phyloP scores from a whole-genome alignment of 2,329 filamentous ascomycete species.

The Thelonectria discophora region DNA sequence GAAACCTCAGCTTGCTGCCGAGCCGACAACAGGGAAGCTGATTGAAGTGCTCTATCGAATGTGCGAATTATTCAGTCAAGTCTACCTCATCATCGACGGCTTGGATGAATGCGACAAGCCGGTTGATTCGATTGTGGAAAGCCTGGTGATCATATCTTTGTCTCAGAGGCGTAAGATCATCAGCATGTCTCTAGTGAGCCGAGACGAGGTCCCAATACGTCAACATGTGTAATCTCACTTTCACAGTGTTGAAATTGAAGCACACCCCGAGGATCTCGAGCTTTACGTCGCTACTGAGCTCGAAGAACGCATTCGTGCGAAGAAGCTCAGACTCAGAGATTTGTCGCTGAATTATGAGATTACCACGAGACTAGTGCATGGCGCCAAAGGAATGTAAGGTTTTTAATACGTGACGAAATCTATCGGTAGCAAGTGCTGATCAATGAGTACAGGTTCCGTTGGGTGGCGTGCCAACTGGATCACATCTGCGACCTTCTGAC shows the following conservation, averaged over 20 bases:
- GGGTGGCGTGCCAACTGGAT: constrained; percentile 27
- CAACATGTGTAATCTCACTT: background rate
- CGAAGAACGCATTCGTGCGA: background rate
- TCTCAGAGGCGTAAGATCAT: background rate
- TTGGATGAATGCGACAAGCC: constrained; percentile 10
- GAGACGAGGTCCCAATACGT: constrained; percentile 18
- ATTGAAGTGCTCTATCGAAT: background rate
- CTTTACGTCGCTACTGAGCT: constrained; percentile 17
- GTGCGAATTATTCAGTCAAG: background rate
- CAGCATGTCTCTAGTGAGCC: constrained; percentile 14
- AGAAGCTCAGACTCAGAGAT: background rate
- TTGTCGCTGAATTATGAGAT: constrained; percentile 11
- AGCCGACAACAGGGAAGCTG: background rate
- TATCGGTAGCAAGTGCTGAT: background rate
- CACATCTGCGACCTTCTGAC: constrained; percentile 11
- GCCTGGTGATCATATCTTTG: background rate
- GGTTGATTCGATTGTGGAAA: background rate
- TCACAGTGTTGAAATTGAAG: constrained; percentile 15
- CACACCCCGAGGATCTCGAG: constrained; percentile 22
- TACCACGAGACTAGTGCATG: background rate
- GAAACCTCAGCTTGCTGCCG: background rate
- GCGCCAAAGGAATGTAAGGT: constrained; percentile 23
- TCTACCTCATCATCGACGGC: background rate
- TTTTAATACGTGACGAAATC: background rate
- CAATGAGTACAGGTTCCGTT: constrained; percentile 18